These are phyloP conservation scores for Paspalum notatum DNA, from an alignment of 176 grass and related monocot genomes.

Conservation along the genomic window DNA sequence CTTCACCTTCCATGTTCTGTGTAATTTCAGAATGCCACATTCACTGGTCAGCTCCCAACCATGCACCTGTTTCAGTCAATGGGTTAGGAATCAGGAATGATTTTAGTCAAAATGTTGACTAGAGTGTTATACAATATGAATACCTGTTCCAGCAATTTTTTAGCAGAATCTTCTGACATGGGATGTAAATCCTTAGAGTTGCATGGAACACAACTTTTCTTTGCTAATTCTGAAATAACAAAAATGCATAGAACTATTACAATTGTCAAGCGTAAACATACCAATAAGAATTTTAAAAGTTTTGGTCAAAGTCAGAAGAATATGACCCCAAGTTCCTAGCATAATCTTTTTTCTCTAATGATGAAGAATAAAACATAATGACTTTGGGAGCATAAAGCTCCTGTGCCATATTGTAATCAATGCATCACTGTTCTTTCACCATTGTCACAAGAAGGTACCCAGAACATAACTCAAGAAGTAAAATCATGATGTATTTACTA, in stretches of 20 bases:
- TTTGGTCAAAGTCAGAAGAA: constrained; percentile 10
- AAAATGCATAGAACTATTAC: constrained; percentile 1
- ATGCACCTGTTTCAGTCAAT: constrained; percentile 58
- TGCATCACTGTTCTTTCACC: neutral
- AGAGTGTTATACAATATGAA: constrained; percentile 5
- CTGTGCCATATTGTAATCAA: neutral
- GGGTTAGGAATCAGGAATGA: constrained; percentile 3
- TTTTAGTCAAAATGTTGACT: constrained; percentile 4
- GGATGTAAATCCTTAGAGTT: constrained; percentile 67
- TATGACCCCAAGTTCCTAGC: neutral
- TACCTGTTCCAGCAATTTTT: constrained; percentile 70
- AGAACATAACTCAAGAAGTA: neutral
- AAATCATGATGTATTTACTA: neutral
- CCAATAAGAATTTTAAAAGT: constrained; percentile 5
- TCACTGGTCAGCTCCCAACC: constrained; percentile 67
- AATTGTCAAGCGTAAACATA: neutral
- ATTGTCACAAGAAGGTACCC: neutral
- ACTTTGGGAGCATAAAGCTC: constrained; percentile 7
- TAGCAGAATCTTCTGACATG: constrained; percentile 87
- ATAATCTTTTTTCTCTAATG: neutral
- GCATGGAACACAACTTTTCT: constrained; percentile 82
- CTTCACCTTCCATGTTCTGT: constrained; percentile 81
- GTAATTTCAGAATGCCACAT: constrained; percentile 66
- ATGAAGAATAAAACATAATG: constrained; percentile 12
- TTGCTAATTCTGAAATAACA: constrained; percentile 62